A percentile compares a stretch with the other conserved stretches of the same genome.
Evolutionary conservation across 2,329 filamentous ascomycete genomes (phyloP).

Genomic region (Botryosphaeria dothidea): DNA sequence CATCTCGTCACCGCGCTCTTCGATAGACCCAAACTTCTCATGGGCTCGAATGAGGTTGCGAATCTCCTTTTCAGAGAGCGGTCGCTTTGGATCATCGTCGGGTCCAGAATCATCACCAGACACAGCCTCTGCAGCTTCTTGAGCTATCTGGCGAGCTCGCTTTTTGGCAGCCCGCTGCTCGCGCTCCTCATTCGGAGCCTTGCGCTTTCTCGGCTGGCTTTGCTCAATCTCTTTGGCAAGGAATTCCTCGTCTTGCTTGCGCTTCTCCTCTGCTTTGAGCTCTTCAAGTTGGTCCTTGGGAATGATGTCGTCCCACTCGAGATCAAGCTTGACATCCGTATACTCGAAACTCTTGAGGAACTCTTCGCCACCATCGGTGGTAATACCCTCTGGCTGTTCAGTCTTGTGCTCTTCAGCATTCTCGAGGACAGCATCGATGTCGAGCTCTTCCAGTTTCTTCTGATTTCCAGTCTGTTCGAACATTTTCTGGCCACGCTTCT

Average conservation of each 20-base stretch:
- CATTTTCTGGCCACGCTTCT: slow-evolving; percentile 98
- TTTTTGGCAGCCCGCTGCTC: slow-evolving; percentile 71
- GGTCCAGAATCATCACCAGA: slow-evolving; percentile 51
- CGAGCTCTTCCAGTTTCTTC: slow-evolving; percentile 91
- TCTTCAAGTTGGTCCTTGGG: slow-evolving; percentile 87
- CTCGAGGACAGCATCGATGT: slow-evolving; percentile 95
- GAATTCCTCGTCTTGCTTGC: slow-evolving; percentile 79
- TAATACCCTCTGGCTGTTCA: slow-evolving; percentile 89
- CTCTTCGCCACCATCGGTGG: slow-evolving; percentile 94
- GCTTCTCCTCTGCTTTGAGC: slow-evolving; percentile 86
- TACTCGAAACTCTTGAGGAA: slow-evolving; percentile 90
- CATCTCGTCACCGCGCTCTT: slow-evolving; percentile 85
- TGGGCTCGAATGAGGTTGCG: slow-evolving; percentile 89
- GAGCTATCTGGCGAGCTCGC: slow-evolving; percentile 67
- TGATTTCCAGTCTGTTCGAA: slow-evolving; percentile 98
- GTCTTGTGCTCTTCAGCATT: slow-evolving; percentile 98
- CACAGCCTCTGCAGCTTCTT: slow-evolving; percentile 58
- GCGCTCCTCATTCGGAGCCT: slow-evolving; percentile 62
- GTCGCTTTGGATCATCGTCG: slow-evolving; percentile 77
- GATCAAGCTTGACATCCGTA: slow-evolving; percentile 93
- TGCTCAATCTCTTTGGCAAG: slow-evolving; percentile 80
- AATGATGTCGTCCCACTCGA: slow-evolving; percentile 98
- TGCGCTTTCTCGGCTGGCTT: slow-evolving; percentile 75
- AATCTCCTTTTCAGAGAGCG: slow-evolving; percentile 88
- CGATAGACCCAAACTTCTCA: slow-evolving; percentile 85